Percentiles rank a stretch among this genome's conserved stretches.
Conservation (phyloP, 148 eudicot genomes). For the Hydrangea macrophylla region DNA sequence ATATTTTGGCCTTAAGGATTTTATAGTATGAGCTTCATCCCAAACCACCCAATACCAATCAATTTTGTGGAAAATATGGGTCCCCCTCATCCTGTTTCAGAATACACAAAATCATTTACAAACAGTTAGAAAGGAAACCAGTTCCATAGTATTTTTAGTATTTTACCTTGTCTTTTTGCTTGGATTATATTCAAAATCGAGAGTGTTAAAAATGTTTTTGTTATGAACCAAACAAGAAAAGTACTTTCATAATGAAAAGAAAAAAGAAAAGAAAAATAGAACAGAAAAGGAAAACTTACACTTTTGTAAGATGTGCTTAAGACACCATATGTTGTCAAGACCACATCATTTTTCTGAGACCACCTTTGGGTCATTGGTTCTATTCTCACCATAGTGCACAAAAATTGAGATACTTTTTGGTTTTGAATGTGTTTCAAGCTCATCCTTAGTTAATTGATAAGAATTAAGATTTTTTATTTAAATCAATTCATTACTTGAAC, state of each 20-base stretch:
- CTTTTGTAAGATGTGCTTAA: constrained; percentile 41
- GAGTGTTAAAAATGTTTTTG: too few species aligned
- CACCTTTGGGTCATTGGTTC: constrained; percentile 44
- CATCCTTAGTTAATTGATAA: constrained; percentile 41
- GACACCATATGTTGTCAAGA: constrained; percentile 67
- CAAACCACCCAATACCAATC: constrained; percentile 62
- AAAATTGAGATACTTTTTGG: constrained; percentile 48
- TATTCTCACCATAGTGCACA: constrained; percentile 64
- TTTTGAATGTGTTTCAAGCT: constrained; percentile 50
- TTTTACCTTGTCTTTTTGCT: too few species aligned
- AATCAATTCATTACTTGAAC: background rate
- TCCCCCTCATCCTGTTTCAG: constrained; percentile 28
- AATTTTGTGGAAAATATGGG: constrained; percentile 51
- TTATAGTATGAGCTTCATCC: constrained; percentile 74
- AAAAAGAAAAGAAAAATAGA: too few species aligned
- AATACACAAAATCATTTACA: background rate
- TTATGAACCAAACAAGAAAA: too few species aligned
- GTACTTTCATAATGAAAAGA: background rate
- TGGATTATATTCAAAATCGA: too few species aligned
- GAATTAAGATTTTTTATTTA: background rate
- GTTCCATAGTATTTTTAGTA: too few species aligned
- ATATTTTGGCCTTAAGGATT: constrained; percentile 48
- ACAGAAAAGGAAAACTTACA: constrained; percentile 31
- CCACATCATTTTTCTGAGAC: constrained; percentile 54
- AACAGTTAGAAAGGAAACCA: too few species aligned